A percentile compares a stretch with the other conserved stretches of the same genome.
Conservation (phyloP, 345 rosid species). For the Salix exigua region DNA sequence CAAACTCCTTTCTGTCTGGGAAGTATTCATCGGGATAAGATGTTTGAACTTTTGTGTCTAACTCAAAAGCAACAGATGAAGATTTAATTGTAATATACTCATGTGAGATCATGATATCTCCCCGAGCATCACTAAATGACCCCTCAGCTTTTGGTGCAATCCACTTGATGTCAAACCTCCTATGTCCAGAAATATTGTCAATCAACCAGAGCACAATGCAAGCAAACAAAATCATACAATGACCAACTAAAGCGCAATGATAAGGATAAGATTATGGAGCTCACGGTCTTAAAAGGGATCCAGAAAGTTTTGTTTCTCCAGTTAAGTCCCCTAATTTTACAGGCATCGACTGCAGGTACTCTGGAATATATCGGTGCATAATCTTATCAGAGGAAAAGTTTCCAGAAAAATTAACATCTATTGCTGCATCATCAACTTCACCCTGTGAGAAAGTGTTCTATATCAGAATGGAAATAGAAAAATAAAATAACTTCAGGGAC, state of each 20-base stretch:
- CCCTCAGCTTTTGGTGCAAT: constrained; percentile 97
- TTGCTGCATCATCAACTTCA: constrained; percentile 85
- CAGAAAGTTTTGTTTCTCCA: constrained; percentile 95
- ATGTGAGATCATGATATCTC: constrained; percentile 87
- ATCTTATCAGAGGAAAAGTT: constrained; percentile 72
- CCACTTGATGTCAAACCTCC: constrained; percentile 98
- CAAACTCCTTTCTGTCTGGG: constrained; percentile 40
- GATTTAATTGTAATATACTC: constrained; percentile 75
- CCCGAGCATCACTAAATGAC: constrained; percentile 93
- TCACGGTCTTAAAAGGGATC: constrained; percentile 91
- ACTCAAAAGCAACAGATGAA: constrained; percentile 84
- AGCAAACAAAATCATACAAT: constrained; percentile 1
- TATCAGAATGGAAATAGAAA: constrained; percentile 23
- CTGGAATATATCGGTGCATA: constrained; percentile 69
- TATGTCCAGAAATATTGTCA: constrained; percentile 28
- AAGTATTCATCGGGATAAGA: constrained; percentile 60
- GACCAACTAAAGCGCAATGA: constrained; percentile 7
- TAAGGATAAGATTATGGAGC: constrained; percentile 26
- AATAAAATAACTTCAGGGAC: neutral
- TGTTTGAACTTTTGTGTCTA: constrained; percentile 68
- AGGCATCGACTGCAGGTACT: constrained; percentile 55
- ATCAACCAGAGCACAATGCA: constrained; percentile 11
- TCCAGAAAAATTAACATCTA: constrained; percentile 92
- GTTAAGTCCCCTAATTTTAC: constrained; percentile 80
- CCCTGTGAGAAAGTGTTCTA: constrained; percentile 48